Evolutionary conservation across 2,329 filamentous ascomycete species (phyloP).

Genomic region (Madurella fahalii): DNA sequence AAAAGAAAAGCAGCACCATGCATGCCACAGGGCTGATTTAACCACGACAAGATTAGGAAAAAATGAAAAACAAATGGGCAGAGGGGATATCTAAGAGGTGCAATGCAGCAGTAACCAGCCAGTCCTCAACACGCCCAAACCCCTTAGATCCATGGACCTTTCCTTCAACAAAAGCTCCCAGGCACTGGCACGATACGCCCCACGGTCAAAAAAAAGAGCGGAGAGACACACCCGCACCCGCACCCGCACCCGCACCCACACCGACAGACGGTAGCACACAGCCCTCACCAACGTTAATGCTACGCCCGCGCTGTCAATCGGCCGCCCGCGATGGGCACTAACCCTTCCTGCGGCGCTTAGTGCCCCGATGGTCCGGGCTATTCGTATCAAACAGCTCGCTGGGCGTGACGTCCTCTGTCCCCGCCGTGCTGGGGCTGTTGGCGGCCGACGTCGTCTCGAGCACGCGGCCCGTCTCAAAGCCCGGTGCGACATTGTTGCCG

Average conservation of each 20-base stretch:
- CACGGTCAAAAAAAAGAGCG: too few relatives aligned
- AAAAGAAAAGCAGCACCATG: neutral
- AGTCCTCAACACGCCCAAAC: neutral
- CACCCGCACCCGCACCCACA: too few relatives aligned
- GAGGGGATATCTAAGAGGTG: neutral
- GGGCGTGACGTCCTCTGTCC: constrained; percentile 46
- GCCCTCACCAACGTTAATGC: too few relatives aligned
- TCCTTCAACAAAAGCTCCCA: neutral
- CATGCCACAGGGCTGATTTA: too few relatives aligned
- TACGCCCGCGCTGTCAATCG: too few relatives aligned
- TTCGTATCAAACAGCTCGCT: constrained; percentile 37
- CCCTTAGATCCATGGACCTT: neutral
- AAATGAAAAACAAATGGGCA: too few relatives aligned
- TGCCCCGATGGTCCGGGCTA: constrained; percentile 24
- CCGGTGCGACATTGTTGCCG: neutral
- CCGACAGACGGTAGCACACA: too few relatives aligned
- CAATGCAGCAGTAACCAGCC: neutral
- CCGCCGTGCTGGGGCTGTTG: constrained; percentile 43
- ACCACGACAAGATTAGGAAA: too few relatives aligned
- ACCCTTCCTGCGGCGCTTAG: constrained; percentile 37
- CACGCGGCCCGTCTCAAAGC: constrained; percentile 17
- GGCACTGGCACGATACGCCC: too few relatives aligned
- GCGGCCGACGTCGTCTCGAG: constrained; percentile 22
- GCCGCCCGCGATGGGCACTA: constrained; percentile 4
- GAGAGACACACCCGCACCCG: too few relatives aligned